Evolutionary conservation across 176 grass and related monocot species (phyloP).

Genomic region (Aegilops bicornis): DNA sequence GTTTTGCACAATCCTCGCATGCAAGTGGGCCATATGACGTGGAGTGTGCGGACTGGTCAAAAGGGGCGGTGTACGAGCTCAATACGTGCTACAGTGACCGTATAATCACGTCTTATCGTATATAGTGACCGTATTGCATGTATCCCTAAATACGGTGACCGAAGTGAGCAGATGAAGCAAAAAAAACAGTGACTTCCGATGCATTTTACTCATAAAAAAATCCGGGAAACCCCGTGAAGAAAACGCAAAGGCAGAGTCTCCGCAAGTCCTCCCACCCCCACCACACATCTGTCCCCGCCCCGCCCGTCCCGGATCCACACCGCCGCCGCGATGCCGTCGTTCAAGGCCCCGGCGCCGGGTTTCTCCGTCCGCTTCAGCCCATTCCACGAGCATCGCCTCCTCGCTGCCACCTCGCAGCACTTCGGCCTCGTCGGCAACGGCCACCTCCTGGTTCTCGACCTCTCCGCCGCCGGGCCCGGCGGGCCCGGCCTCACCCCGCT

Average conservation of each 20-base stretch:
- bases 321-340: slow-evolving; percentile 65
- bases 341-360: slow-evolving; percentile 58
- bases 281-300: not conserved
- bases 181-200: too few relatives aligned
- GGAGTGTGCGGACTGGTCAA: too few relatives aligned
- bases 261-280: slow-evolving; percentile 10
- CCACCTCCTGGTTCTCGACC: slow-evolving; percentile 84
- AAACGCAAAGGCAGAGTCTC: slow-evolving; percentile 22
- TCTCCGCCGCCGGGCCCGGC: not conserved
- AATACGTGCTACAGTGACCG: too few relatives aligned
- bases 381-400: slow-evolving; percentile 79
- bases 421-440: slow-evolving; percentile 91
- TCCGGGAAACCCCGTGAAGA: not conserved
- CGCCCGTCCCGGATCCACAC: slow-evolving; percentile 20
- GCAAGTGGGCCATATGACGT: too few relatives aligned
- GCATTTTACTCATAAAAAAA: too few relatives aligned
- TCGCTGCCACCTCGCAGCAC: slow-evolving; percentile 71
- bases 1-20: too few relatives aligned
- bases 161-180: too few relatives aligned
- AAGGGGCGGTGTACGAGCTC: too few relatives aligned
- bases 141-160: too few relatives aligned
- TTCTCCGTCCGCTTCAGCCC: slow-evolving; percentile 25
- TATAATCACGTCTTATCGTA: too few relatives aligned
- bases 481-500: slow-evolving; percentile 30
- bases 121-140: too few relatives aligned